Conservation (phyloP, 1,139 yeast species). For the Diutina ranongensis region DNA sequence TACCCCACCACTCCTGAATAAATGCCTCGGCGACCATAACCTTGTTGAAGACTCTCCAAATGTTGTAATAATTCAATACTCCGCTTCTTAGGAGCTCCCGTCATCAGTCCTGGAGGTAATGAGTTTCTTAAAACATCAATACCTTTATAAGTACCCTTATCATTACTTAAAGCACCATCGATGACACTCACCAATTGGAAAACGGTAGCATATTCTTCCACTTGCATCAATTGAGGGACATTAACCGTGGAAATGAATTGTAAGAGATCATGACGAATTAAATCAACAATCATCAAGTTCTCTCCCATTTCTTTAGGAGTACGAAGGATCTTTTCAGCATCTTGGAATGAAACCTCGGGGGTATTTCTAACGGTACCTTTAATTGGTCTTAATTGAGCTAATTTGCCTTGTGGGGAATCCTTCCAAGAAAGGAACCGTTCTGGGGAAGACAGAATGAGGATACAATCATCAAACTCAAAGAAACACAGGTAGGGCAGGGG, state of each 20-base stretch:
- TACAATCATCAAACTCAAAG: slow-evolving; percentile 61
- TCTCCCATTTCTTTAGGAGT: slow-evolving; percentile 95
- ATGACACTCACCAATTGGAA: slow-evolving; percentile 89
- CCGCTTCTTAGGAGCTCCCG: slow-evolving; percentile 95
- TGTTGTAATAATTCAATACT: slow-evolving; percentile 73
- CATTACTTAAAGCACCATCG: no score
- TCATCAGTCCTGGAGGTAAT: slow-evolving; percentile 98
- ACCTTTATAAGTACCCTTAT: slow-evolving; percentile 43
- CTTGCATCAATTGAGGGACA: slow-evolving; percentile 75
- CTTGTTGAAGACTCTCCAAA: slow-evolving; percentile 26
- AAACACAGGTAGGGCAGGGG: slow-evolving; percentile 92
- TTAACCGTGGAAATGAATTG: slow-evolving; percentile 55
- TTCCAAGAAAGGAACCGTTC: slow-evolving; percentile 87
- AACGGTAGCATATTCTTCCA: slow-evolving; percentile 87
- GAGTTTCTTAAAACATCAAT: slow-evolving; percentile 69
- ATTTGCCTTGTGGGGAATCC: slow-evolving; percentile 20
- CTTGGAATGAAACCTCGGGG: slow-evolving; percentile 34
- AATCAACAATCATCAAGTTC: slow-evolving; percentile 91
- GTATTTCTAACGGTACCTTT: slow-evolving; percentile 86
- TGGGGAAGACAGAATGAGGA: slow-evolving; percentile 81
- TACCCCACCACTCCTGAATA: slow-evolving; percentile 95
- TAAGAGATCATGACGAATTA: slow-evolving; percentile 84
- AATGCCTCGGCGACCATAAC: slow-evolving; percentile 57
- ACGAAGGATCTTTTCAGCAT: slow-evolving; percentile 55
- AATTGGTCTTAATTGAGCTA: slow-evolving; percentile 81